Percentiles rank a stretch among this genome's conserved stretches.
Conservation (phyloP, 257 asterid species). For the Ligustrum vulgare region DNA sequence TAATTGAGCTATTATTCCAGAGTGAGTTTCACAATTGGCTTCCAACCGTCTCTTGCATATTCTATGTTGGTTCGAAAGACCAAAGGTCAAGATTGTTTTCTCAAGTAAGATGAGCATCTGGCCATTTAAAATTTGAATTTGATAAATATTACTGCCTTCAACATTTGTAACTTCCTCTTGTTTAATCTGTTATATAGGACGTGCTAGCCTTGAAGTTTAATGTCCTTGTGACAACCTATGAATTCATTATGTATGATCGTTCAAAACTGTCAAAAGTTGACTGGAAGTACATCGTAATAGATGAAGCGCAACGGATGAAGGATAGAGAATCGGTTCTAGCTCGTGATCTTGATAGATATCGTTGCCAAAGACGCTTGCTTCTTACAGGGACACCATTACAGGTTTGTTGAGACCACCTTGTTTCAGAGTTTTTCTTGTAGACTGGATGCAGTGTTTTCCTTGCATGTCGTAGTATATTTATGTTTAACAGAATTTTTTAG, state of each 20-base stretch:
- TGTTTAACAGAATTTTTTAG: neutral
- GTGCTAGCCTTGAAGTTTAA: conserved; percentile 93
- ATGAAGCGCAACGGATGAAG: conserved; percentile 99
- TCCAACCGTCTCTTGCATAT: conserved; percentile 93
- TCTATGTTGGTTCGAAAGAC: conserved; percentile 88
- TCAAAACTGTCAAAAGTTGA: conserved; percentile 93
- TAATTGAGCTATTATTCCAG: conserved; percentile 48
- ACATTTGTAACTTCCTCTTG: conserved; percentile 17
- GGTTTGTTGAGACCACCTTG: conserved; percentile 39
- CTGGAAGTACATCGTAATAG: conserved; percentile 97
- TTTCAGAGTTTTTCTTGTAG: conserved; percentile 3
- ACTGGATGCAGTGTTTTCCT: neutral
- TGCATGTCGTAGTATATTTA: conserved; percentile 5
- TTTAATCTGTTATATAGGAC: conserved; percentile 59
- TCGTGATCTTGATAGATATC: conserved; percentile 98
- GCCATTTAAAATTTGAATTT: conserved; percentile 19
- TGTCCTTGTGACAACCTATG: conserved; percentile 97
- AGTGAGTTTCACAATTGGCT: conserved; percentile 97
- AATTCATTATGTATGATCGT: conserved; percentile 97
- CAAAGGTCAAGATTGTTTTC: conserved; percentile 86
- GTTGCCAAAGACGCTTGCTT: conserved; percentile 99
- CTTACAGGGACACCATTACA: conserved; percentile 99
- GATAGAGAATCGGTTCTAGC: conserved; percentile 98
- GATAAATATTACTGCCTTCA: conserved; percentile 10
- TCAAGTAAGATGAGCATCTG: conserved; percentile 59